These are phyloP conservation scores for Lactifluus subvellereus DNA, from an alignment of 768 basidiomycete genomes.

Conservation along the genomic window DNA sequence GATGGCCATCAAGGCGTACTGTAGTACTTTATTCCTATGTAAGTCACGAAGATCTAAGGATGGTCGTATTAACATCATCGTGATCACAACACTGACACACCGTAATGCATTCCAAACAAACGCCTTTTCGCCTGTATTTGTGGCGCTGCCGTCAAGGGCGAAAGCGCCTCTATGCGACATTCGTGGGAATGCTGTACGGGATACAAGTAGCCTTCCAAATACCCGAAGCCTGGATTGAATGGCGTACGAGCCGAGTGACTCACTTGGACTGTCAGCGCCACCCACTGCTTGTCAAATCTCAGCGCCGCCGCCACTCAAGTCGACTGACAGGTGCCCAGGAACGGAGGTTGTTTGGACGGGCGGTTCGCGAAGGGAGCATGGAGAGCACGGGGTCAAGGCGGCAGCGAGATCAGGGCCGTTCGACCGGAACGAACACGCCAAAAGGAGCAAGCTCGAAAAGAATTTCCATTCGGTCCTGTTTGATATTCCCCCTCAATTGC, in stretches of 20 bases:
- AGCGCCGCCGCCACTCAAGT: neutral
- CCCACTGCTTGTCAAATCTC: neutral
- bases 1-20: neutral
- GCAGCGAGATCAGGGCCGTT: neutral
- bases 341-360: neutral
- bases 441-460: constrained; percentile 13
- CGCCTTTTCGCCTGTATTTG: neutral
- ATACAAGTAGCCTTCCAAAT: neutral
- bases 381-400: constrained; percentile 5
- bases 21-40: neutral
- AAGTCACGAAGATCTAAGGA: neutral
- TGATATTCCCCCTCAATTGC: neutral
- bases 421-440: neutral
- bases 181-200: neutral
- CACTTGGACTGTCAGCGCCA: neutral
- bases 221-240: neutral
- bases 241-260: too few species aligned
- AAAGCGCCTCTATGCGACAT: neutral
- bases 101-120: neutral
- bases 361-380: neutral
- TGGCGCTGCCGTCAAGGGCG: neutral
- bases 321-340: neutral
- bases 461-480: constrained; percentile 8
- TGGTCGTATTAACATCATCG: neutral
- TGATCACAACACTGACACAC: neutral